A percentile compares a stretch with the other conserved stretches of the same genome.
Evolutionary conservation across 257 asterid genomes (phyloP).

Genomic region (Capsicum pubescens): DNA sequence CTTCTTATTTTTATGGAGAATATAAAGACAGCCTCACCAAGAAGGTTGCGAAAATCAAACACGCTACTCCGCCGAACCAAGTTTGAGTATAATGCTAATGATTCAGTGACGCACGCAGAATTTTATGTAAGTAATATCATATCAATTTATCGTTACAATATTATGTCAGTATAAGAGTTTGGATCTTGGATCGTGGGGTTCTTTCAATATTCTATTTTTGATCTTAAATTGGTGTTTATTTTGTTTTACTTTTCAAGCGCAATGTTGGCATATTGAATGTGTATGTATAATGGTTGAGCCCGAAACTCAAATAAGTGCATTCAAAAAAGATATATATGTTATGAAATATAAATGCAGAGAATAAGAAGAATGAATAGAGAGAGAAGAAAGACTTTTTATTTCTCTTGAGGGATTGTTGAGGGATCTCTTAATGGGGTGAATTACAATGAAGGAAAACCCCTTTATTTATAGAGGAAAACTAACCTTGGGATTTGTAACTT

Average conservation of each 20-base stretch:
- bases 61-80: conserved; percentile 16
- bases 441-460: no score
- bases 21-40: conserved; percentile 27
- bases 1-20: conserved; percentile 49
- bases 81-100: conserved; percentile 20
- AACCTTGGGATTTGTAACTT: no score
- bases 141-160: background rate
- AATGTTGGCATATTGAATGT: background rate
- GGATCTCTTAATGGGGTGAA: no score
- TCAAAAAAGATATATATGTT: no score
- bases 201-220: background rate
- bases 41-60: background rate
- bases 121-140: background rate
- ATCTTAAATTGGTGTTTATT: background rate
- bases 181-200: background rate
- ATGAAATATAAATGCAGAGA: no score
- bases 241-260: background rate
- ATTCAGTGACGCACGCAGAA: background rate
- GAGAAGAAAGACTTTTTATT: no score
- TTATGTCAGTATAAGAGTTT: background rate
- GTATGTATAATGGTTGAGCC: background rate
- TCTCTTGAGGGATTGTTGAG: no score
- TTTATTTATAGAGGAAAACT: no score
- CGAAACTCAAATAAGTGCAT: no score
- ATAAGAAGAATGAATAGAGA: no score